Evolutionary conservation across 805 yeast genomes (phyloP), one percentile per base, ranked within the genome.

Genomic region (Kluyveromyces wickerhamii): DNA sequence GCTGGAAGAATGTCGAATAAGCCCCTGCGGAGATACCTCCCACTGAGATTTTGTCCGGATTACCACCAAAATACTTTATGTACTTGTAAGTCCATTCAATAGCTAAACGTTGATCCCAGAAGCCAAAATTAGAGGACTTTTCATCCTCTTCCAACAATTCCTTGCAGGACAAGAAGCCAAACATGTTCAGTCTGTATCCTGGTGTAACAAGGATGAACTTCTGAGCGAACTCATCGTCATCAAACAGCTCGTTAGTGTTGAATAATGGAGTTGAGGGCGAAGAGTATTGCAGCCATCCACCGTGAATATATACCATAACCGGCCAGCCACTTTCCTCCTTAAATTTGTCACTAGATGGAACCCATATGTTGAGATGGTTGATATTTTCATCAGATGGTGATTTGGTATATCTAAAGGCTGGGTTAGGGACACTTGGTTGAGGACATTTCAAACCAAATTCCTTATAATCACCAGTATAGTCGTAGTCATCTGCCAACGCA

Each of bases 11-110:
- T 2, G 66, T 55, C 5, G 67, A 60, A 35, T 62, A 58, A 11
- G 66, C 58, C 5, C 77, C 77, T 4, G 75, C 72, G 22, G 67
- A 59, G 27, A 69, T 55, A 5, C 77, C 77, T 23, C 65, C 60
- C 21, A 68, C 50, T 0, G 74, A 62, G 21, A 72, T 56, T 24
- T 51, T 49, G 10, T 52, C 53, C 0, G 65, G 54, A 45, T 71
- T 65, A 20, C 75, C 76, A 13, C 74, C 74, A 47, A 71, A 67
- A 28, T 61, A 47, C 16, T 37, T 36, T 36, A 72, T 69, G 45
- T 67, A 52, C 36, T 54, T 43, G 30, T 58, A 56, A 3, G 62
- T 62, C 77, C 77, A 72, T 42, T 63, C 62, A 4, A 70, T 44
- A 1, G 69, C 74, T 22, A 53, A 37, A 32, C 64, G 49, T 47